Evolutionary conservation across 2,329 filamentous ascomycete genomes (phyloP).

Genomic region (Trichoderma koningiopsis): DNA sequence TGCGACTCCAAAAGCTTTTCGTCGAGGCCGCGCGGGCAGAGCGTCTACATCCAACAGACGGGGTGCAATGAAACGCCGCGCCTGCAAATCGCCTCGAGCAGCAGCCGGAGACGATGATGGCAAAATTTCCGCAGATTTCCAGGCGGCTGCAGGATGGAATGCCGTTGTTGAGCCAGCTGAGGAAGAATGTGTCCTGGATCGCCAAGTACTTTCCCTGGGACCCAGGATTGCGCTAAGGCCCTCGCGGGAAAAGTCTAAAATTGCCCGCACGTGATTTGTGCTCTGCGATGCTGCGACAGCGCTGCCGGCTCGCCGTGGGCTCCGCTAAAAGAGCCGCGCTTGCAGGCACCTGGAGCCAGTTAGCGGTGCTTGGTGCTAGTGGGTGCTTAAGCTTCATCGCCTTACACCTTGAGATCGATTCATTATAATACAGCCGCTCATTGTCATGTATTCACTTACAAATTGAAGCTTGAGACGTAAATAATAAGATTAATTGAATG

Average conservation of each 20-base stretch:
- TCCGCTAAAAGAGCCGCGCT: background rate
- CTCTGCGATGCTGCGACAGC: background rate
- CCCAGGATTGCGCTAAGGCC: constrained; percentile 35
- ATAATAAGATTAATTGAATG: background rate
- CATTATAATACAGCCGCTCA: background rate
- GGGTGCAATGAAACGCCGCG: constrained; percentile 35
- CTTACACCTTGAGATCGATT: background rate
- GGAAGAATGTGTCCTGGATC: constrained; percentile 46
- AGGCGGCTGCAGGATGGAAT: constrained; percentile 35
- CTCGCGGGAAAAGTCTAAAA: constrained; percentile 37
- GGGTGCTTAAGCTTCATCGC: background rate
- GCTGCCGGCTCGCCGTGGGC: constrained; percentile 5
- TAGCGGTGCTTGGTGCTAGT: background rate
- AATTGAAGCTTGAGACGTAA: background rate
- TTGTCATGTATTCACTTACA: background rate
- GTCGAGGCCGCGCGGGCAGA: constrained; percentile 40
- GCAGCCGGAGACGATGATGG: constrained; percentile 23
- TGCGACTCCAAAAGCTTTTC: constrained; percentile 46
- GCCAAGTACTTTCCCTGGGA: constrained; percentile 31
- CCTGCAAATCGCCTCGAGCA: constrained; percentile 29
- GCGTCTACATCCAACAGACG: constrained; percentile 39
- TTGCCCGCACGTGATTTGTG: constrained; percentile 38
- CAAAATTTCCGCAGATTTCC: constrained; percentile 30
- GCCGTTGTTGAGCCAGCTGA: constrained; percentile 36
- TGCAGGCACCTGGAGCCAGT: background rate